Base-by-base conservation (phyloP, 1,284 basidiomycete genomes). In the Malassezia pachydermatis region DNA sequence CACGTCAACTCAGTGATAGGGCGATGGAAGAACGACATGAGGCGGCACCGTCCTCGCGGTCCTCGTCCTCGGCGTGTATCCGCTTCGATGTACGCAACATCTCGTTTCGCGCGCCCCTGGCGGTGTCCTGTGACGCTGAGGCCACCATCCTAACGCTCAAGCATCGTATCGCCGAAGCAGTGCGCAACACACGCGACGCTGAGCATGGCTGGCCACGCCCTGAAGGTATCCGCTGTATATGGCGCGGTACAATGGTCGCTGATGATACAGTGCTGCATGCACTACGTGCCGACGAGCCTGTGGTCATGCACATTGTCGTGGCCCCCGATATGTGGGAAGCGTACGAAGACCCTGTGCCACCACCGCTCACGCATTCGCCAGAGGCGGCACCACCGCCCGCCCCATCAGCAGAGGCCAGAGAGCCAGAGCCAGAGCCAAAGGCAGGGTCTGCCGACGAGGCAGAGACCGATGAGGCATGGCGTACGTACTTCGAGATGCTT, bases 291-390 rank as follows among this genome's bases (percentile, higher is more conserved):
- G 41, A 25, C 5, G 45, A 35, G n/a, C 13, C 36, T 42, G 36
- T 60, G 6, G 52, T 61, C 13, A 51, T 68, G 44, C 66, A 68
- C 49, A 51, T 65, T 3, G 64, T 63, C 41, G 64, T 69, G 33
- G 63, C 57, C 2, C 66, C 66, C 14, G 64, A 60, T 17, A 65
- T 63, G 29, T 67, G 65, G 65, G 22, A 13, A 10, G 20, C 41
- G 2, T 43, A 23, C 19, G 28, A 17, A 14, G 1, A 29, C 5
- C 16, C 41, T 11, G 13, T 19, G 17, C 11, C 32, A 20, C 34
- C 34, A 16, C 40, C 40, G 22, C 17, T 42, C 40, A 42, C 42
- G 17, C 29, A 10, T 10, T 17, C n/a, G 19, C 42, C n/a, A 34
- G 29, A n/a, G 6, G 17, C n/a, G 11, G 29, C 29, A 34, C 30